Evolutionary conservation across 495 filamentous ascomycete genomes (phyloP).

Genomic region (Pseudoneurospora amorphoporcata): DNA sequence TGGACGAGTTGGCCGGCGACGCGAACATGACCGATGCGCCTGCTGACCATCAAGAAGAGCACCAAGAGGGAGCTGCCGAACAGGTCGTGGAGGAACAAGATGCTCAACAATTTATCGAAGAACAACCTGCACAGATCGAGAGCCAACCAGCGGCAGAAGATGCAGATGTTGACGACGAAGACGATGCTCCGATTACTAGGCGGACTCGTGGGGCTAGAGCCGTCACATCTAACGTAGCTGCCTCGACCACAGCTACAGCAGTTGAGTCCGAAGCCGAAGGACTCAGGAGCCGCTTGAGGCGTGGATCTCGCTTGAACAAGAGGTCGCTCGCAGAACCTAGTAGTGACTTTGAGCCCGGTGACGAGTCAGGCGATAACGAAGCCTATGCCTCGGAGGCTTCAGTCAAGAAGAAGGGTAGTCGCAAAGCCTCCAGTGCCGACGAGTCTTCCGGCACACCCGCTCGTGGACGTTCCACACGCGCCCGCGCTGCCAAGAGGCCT

Average conservation of each 20-base stretch:
- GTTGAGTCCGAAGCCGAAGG: conserved; percentile 21
- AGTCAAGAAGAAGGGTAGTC: conserved; percentile 15
- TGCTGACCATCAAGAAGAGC: not conserved
- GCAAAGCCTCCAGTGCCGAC: conserved; percentile 24
- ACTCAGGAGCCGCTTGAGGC: conserved; percentile 32
- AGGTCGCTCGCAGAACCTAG: conserved; percentile 54
- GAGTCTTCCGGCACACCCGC: conserved; percentile 33
- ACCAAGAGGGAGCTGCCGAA: conserved; percentile 1
- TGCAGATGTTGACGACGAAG: conserved; percentile 58
- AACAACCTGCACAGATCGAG: conserved; percentile 16
- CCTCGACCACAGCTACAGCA: conserved; percentile 26
- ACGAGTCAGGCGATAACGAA: conserved; percentile 47
- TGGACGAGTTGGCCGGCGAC: conserved; percentile 5
- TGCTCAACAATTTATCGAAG: conserved; percentile 1
- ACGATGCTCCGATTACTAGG: conserved; percentile 49
- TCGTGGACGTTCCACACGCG: conserved; percentile 25
- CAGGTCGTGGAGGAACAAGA: conserved; percentile 5
- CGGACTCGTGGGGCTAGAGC: conserved; percentile 40
- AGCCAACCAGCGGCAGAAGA: conserved; percentile 34
- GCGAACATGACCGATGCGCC: not conserved
- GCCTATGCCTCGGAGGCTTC: conserved; percentile 32
- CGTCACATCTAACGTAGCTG: conserved; percentile 6
- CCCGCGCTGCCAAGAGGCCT: conserved; percentile 28
- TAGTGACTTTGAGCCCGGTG: conserved; percentile 79
- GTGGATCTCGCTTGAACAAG: conserved; percentile 36